A percentile compares a stretch with the other conserved stretches of the same genome.
Conservation (phyloP, 768 basidiomycete species). For the Collybia mongolica region DNA sequence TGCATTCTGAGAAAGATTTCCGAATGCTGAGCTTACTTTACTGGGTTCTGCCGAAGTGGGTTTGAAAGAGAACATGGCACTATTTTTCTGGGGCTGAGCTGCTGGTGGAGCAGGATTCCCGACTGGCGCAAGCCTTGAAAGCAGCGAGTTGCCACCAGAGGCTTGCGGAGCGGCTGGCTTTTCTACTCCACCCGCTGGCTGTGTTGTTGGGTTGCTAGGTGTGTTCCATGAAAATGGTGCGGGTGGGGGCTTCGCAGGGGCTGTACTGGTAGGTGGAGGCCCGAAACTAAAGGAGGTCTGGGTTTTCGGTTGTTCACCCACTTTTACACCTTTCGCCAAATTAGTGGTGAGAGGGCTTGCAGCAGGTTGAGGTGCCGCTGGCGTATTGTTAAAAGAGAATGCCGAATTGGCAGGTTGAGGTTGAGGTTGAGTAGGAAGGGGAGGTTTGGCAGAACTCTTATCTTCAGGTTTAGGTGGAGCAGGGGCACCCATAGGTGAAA, state of each 20-base stretch:
- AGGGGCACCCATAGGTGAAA: neutral
- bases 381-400: slow-evolving; percentile 1
- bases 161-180: slow-evolving; percentile 9
- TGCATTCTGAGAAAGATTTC: slow-evolving; percentile 14
- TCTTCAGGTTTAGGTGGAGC: slow-evolving; percentile 4
- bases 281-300: slow-evolving; percentile 8
- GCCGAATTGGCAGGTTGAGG: slow-evolving; percentile 12
- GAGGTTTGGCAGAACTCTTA: slow-evolving; percentile 10
- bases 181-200: slow-evolving; percentile 7
- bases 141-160: slow-evolving; percentile 12
- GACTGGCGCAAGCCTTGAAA: slow-evolving; percentile 20
- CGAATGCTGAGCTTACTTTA: slow-evolving; percentile 21
- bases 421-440: neutral
- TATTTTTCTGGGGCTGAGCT: slow-evolving; percentile 6
- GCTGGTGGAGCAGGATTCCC: slow-evolving; percentile 4
- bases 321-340: neutral
- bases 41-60: slow-evolving; percentile 15
- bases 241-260: slow-evolving; percentile 9
- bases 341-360: neutral
- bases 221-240: slow-evolving; percentile 14
- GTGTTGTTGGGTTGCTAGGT: slow-evolving; percentile 9
- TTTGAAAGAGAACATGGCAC: slow-evolving; percentile 18
- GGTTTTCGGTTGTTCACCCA: neutral
- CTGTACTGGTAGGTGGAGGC: slow-evolving; percentile 6
- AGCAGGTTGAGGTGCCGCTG: slow-evolving; percentile 3